These are phyloP conservation scores for Pythium aristosporum DNA, from an alignment of 352 stramenopile species.

Conservation along the genomic window DNA sequence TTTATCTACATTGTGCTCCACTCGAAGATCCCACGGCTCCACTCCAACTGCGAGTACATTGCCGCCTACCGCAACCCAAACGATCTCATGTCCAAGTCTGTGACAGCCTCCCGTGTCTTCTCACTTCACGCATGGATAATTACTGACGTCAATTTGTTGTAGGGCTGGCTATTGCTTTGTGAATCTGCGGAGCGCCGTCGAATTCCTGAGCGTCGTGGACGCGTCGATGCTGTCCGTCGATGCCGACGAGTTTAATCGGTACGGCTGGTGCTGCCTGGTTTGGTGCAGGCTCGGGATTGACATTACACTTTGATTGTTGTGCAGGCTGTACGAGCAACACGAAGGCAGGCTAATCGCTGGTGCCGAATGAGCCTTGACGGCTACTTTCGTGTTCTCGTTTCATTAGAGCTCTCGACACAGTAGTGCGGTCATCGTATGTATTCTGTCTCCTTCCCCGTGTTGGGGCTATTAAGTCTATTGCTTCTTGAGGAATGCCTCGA, in stretches of 20 bases:
- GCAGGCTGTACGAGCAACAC: slow-evolving; percentile 24
- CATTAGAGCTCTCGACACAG: not conserved
- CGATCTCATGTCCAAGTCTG: slow-evolving; percentile 89
- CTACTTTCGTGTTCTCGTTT: not conserved
- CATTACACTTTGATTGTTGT: not conserved
- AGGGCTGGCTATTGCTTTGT: slow-evolving; percentile 92
- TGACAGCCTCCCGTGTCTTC: not conserved
- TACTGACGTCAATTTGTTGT: not conserved
- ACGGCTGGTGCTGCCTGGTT: slow-evolving; percentile 3
- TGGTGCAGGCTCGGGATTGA: too few relatives aligned
- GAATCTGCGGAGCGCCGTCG: slow-evolving; percentile 88
- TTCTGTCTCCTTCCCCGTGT: not conserved
- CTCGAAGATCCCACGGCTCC: slow-evolving; percentile 81
- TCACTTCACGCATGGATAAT: not conserved
- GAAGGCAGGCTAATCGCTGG: slow-evolving; percentile 11
- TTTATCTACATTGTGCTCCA: slow-evolving; percentile 93
- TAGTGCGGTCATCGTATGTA: slow-evolving; percentile 1
- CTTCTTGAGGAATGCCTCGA: slow-evolving; percentile 30
- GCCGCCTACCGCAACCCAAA: slow-evolving; percentile 83
- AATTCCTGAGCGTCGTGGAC: slow-evolving; percentile 89
- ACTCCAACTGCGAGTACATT: slow-evolving; percentile 93
- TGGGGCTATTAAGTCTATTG: slow-evolving; percentile 2
- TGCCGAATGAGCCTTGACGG: not conserved
- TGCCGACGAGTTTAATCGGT: slow-evolving; percentile 77
- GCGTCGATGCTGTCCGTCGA: slow-evolving; percentile 81